These are phyloP conservation scores for Brassica juncea DNA, from an alignment of 345 rosid species.

Conservation along the genomic window DNA sequence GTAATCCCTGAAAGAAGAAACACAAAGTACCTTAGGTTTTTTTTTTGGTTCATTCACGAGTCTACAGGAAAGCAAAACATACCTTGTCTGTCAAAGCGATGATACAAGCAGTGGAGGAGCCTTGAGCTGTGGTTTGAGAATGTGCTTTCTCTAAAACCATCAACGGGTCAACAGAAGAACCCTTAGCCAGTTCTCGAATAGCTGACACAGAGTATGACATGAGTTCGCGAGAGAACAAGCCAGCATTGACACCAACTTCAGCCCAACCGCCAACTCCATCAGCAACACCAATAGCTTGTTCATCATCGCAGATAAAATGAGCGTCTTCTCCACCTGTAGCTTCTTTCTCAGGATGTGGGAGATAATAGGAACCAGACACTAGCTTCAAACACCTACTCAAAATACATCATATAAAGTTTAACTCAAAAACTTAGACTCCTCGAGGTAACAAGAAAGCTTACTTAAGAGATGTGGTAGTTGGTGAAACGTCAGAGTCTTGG, in stretches of 20 bases:
- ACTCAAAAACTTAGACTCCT: neutral
- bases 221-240: constrained; percentile 75
- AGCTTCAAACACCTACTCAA: constrained; percentile 60
- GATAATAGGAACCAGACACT: constrained; percentile 75
- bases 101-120: constrained; percentile 96
- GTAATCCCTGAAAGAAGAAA: constrained; percentile 51
- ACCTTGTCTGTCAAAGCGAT: constrained; percentile 80
- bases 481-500: constrained; percentile 48
- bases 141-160: constrained; percentile 87
- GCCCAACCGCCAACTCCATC: constrained; percentile 99
- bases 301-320: constrained; percentile 76
- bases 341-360: constrained; percentile 95
- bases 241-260: constrained; percentile 87
- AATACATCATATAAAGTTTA: constrained; percentile 12
- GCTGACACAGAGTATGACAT: constrained; percentile 82
- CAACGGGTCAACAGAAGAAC: constrained; percentile 68
- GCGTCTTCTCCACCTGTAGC: constrained; percentile 98
- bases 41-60: neutral
- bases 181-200: constrained; percentile 64
- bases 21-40: neutral
- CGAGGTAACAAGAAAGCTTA: neutral
- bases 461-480: constrained; percentile 40
- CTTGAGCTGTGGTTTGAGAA: constrained; percentile 69
- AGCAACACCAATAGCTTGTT: constrained; percentile 89
- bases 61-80: neutral